Evolutionary conservation across 192 early-diverging fungal genomes (phyloP).

Genomic region (Umbelopsis isabellina): DNA sequence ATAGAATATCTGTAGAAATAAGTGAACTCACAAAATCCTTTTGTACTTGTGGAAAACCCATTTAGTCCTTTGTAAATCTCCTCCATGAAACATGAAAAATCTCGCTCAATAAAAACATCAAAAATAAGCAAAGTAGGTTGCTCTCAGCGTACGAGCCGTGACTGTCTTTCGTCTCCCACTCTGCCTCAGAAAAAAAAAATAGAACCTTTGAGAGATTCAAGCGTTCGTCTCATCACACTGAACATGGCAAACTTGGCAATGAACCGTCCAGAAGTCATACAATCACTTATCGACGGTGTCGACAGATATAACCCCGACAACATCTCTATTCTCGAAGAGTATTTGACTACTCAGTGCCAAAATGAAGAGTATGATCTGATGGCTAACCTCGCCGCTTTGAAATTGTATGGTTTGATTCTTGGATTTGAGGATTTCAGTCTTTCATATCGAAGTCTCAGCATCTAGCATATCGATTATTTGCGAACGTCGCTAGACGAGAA

Average conservation of each 20-base stretch:
- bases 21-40: constrained; percentile 58
- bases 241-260: constrained; percentile 33
- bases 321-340: constrained; percentile 79
- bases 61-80: constrained; percentile 1
- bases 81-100: too few species aligned
- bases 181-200: too few species aligned
- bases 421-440: background rate
- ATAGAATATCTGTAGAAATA: constrained; percentile 55
- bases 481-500: background rate
- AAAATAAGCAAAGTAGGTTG: too few species aligned
- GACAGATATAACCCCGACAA: constrained; percentile 94
- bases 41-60: constrained; percentile 57
- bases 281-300: constrained; percentile 74
- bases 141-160: too few species aligned
- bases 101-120: too few species aligned
- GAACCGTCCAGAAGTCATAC: constrained; percentile 75
- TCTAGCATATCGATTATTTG: too few species aligned
- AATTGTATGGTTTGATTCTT: constrained; percentile 62
- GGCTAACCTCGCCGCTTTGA: constrained; percentile 91
- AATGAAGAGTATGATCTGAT: constrained; percentile 83
- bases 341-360: constrained; percentile 79
- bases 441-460: too few species aligned
- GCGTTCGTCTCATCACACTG: background rate
- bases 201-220: too few species aligned
- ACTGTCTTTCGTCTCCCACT: too few species aligned